Percentiles rank a stretch among this genome's conserved stretches.
phyloP scores from a whole-genome alignment of 441 rosid species.

The Erodium texanum region DNA sequence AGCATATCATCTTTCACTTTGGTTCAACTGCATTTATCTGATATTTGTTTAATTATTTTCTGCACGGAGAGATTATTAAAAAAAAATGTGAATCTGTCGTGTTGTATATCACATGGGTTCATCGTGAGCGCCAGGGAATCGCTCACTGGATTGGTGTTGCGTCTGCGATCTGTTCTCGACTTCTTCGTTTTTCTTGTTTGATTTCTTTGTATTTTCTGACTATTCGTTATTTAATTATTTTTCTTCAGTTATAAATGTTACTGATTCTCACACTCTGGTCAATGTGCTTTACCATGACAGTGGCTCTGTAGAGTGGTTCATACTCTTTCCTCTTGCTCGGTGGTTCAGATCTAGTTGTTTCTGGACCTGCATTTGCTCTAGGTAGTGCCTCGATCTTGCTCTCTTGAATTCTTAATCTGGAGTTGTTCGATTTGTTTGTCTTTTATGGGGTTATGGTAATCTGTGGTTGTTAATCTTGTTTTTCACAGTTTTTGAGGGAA shows the following conservation, averaged over 20 bases:
- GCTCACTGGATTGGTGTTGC: neutral
- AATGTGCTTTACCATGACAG: neutral
- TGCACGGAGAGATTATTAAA: neutral
- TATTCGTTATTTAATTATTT: neutral
- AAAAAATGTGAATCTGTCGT: neutral
- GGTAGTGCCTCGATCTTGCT: neutral
- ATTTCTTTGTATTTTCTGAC: neutral
- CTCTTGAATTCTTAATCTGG: neutral
- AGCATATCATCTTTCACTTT: neutral
- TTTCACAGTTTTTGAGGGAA: neutral
- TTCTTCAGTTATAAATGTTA: neutral
- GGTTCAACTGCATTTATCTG: neutral
- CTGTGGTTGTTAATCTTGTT: neutral
- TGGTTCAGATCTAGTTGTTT: neutral
- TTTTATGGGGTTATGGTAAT: neutral
- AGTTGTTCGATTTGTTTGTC: neutral
- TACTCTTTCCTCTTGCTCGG: neutral
- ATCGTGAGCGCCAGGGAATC: neutral
- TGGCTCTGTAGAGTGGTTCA: neutral
- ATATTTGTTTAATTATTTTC: neutral
- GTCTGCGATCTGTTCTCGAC: neutral
- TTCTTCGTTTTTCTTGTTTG: neutral
- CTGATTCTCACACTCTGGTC: neutral
- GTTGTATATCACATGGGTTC: neutral
- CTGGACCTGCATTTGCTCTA: constrained; percentile 4